Base-by-base conservation (phyloP, 108 stramenopile genomes). In the Bacterosira constricta region DNA sequence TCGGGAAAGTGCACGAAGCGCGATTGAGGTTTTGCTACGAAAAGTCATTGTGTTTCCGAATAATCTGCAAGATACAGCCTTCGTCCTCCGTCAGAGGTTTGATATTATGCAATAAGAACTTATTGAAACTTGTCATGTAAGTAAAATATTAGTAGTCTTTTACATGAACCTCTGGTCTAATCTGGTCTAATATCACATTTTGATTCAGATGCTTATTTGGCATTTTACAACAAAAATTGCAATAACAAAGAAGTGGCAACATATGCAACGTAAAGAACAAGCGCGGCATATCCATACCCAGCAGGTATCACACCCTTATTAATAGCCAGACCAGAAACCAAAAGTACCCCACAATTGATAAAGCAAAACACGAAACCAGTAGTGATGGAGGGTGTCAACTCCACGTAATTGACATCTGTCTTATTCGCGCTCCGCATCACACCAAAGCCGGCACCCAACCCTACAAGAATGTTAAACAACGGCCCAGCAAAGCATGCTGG, bases 401-500 rank as follows among this genome's bases (percentile, higher is more conserved):
- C 9, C 12, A 81, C 75, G 20, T 72, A 76, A 29, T 67, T 68
- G 7, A 66, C 34, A 51, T 80, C 69, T 5, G 17, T 49, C 35
- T 45, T 38, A 8, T 52, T 81, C 27, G 65, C 57, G 11, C 38
- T 41, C 39, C 76, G 51, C 10, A 80, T 63, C 18, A 66, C 75
- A 3, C 75, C 49, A 38, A 84, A 70, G 13, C 83, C 76, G 23
- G 58, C 47, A 21, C 71, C 75, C 26, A 73, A 36, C 1, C 75
- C 76, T 23, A 77, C 46, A n/a, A 80, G 75, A 34, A 94, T 66
- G 62, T 94, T 94, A 86, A 94, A 93, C 1, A 89, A 63, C 6
- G 93, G 93, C 15, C 90, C 90, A 4, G 85, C 92, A 63, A 88
- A 92, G 44, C 88, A 89, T 34, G 81, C 81, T 37, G 49, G 6